Evolutionary conservation across 1,284 basidiomycete genomes (phyloP).

Genomic region (Marasmius tenuissimus): DNA sequence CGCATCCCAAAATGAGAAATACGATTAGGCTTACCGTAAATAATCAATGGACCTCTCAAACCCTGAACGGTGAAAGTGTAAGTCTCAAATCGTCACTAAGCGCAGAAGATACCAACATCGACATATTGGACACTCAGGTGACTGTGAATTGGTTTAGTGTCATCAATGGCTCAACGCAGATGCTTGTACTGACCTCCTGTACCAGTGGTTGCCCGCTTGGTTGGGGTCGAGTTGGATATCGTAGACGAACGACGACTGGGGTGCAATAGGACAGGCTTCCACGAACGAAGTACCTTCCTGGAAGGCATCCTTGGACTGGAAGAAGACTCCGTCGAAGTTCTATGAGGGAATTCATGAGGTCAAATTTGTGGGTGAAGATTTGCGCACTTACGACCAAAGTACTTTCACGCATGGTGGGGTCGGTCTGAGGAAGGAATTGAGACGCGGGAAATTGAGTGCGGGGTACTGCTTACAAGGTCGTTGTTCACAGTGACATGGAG

Average conservation of each 20-base stretch:
- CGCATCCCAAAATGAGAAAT: neutral
- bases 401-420: conserved; percentile 10
- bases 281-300: conserved; percentile 27
- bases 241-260: conserved; percentile 45
- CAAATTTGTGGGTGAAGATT: neutral
- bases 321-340: conserved; percentile 29
- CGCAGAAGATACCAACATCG: conserved; percentile 9
- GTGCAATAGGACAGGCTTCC: conserved; percentile 46
- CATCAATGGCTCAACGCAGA: neutral
- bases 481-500: conserved; percentile 8
- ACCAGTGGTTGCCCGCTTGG: conserved; percentile 38
- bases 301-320: conserved; percentile 18
- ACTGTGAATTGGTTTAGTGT: conserved; percentile 2
- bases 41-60: conserved; percentile 13
- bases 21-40: conserved; percentile 10
- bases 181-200: conserved; percentile 25
- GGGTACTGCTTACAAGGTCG: conserved; percentile 2
- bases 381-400: conserved; percentile 3
- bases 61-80: neutral
- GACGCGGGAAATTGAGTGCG: neutral
- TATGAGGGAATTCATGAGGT: neutral
- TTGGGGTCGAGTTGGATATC: conserved; percentile 24
- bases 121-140: conserved; percentile 19
- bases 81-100: neutral
- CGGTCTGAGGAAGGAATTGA: neutral